These are phyloP conservation scores for Tetrahymena borealis DNA, from an alignment of 73 alveolate genomes.

Conservation along the genomic window DNA sequence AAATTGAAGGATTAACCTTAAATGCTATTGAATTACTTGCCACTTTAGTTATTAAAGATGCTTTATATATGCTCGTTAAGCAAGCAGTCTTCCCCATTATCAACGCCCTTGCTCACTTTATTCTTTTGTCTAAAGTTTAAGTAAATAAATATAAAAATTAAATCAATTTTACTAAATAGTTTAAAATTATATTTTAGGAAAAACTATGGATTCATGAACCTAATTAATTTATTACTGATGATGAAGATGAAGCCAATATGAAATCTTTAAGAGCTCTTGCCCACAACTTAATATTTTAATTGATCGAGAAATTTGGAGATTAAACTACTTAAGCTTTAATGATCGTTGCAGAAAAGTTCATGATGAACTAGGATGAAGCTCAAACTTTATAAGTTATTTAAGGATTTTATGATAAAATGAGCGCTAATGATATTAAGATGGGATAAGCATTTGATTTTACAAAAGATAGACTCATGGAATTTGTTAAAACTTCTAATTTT, in stretches of 20 bases:
- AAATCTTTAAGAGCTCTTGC: slow-evolving; percentile 37
- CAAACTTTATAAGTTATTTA: slow-evolving; percentile 8
- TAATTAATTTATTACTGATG: slow-evolving; percentile 29
- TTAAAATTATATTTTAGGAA: slow-evolving; percentile 12
- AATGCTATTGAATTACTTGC: slow-evolving; percentile 36
- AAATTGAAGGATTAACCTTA: slow-evolving; percentile 35
- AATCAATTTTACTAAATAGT: not conserved
- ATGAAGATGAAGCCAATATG: slow-evolving; percentile 31
- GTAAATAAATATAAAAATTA: not conserved
- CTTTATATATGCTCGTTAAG: slow-evolving; percentile 16
- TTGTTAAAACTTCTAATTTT: slow-evolving; percentile 28
- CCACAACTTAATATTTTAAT: slow-evolving; percentile 15
- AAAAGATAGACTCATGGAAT: slow-evolving; percentile 21
- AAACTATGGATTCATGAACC: slow-evolving; percentile 42
- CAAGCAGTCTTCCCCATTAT: slow-evolving; percentile 35
- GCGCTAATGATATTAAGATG: slow-evolving; percentile 13
- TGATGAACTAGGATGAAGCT: slow-evolving; percentile 18
- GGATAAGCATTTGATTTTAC: slow-evolving; percentile 17
- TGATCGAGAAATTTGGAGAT: slow-evolving; percentile 38
- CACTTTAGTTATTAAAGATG: slow-evolving; percentile 35
- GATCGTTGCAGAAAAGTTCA: slow-evolving; percentile 36
- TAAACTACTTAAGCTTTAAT: slow-evolving; percentile 5
- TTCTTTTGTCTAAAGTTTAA: not conserved
- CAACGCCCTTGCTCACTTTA: slow-evolving; percentile 13
- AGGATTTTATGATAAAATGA: not conserved